Percentiles rank a stretch among this genome's conserved stretches.
Conservation (phyloP, 148 eudicot genomes). For the Arbutus unedo region DNA sequence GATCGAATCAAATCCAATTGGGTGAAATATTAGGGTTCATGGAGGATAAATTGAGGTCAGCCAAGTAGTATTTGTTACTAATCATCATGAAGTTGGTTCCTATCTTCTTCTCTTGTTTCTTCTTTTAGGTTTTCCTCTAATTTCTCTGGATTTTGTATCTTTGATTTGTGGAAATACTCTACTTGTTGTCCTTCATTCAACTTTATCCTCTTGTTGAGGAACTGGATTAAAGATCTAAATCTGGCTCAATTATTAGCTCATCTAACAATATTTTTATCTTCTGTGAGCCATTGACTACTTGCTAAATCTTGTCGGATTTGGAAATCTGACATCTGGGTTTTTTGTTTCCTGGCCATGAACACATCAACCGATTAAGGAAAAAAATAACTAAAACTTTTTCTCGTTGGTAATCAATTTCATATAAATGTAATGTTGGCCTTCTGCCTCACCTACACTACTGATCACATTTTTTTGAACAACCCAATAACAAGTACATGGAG, state of each 20-base stretch:
- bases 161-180: slow-evolving; percentile 8
- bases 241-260: not conserved
- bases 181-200: not conserved
- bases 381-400: not conserved
- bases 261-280: too few species aligned
- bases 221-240: not conserved
- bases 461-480: too few species aligned
- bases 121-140: not conserved
- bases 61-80: not conserved
- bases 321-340: slow-evolving; percentile 8
- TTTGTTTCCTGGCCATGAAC: slow-evolving; percentile 12
- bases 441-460: not conserved
- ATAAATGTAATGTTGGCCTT: not conserved
- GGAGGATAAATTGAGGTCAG: slow-evolving; percentile 16
- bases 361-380: not conserved
- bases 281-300: not conserved
- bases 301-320: not conserved
- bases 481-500: too few species aligned
- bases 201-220: not conserved
- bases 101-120: not conserved
- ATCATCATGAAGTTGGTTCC: not conserved
- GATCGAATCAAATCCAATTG: not conserved
- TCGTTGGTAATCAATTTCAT: too few species aligned
- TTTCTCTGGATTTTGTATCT: slow-evolving; percentile 11
- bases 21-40: slow-evolving; percentile 9